These are phyloP conservation scores for Hypseocharis bilobata DNA, from an alignment of 441 rosid genomes.

Conservation along the genomic window DNA sequence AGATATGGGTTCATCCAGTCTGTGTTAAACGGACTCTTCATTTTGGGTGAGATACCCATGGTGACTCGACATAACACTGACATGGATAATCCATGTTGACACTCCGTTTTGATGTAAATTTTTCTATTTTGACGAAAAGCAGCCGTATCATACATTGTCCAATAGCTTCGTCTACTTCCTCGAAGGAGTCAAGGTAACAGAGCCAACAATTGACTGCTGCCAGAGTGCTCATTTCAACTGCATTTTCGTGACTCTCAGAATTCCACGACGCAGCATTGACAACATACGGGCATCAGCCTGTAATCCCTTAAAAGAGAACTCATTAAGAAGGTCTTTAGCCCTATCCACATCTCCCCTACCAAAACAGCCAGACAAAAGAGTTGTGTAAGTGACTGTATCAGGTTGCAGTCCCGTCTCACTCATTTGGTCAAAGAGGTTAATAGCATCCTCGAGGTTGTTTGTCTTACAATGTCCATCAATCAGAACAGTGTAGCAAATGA, in stretches of 20 bases:
- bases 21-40: too few relatives aligned
- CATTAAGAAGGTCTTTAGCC: slow-evolving; percentile 31
- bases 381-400: slow-evolving; percentile 46
- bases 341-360: slow-evolving; percentile 32
- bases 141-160: too few relatives aligned
- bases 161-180: too few relatives aligned
- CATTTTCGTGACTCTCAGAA: slow-evolving; percentile 20
- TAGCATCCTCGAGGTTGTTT: slow-evolving; percentile 29
- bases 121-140: too few relatives aligned
- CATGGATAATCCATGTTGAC: too few relatives aligned
- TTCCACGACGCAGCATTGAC: slow-evolving; percentile 20
- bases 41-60: too few relatives aligned
- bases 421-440: slow-evolving; percentile 36
- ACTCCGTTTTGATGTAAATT: too few relatives aligned
- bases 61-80: too few relatives aligned
- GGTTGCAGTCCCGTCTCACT: slow-evolving; percentile 47
- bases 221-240: too few relatives aligned
- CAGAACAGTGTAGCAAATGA: slow-evolving; percentile 40
- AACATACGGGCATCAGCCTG: slow-evolving; percentile 19
- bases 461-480: slow-evolving; percentile 38
- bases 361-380: slow-evolving; percentile 42
- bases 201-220: too few relatives aligned
- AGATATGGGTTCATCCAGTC: too few relatives aligned
- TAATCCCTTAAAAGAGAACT: slow-evolving; percentile 33
- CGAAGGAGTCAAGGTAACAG: too few relatives aligned